Base-by-base conservation (phyloP, 2,329 filamentous ascomycete genomes). In the Xylariales sp. region DNA sequence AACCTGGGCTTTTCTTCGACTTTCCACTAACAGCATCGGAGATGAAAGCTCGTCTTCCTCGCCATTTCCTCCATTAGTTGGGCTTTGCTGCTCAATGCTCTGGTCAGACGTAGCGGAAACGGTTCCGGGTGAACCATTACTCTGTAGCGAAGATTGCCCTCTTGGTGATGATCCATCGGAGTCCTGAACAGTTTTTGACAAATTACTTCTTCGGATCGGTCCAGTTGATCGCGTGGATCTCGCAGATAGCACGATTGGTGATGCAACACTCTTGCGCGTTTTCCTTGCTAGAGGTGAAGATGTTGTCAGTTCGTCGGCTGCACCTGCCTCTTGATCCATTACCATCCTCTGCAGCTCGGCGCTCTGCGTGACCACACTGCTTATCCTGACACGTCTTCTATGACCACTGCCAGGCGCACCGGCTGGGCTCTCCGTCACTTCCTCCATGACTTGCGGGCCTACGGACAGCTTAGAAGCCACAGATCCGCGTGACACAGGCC, bases 381-480 rank as follows among this genome's bases (percentile, higher is more conserved):
- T 57, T 6, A 59, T 49, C 12, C 53, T 56, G 12, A 73, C 51
- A 4, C 53, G 62, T 18, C 67, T 64, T 33, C 74, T 59, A 7
- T 65, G 66, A 2, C 75, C 76, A 45, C 74, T 79, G 3, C 76
- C 76, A 1, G 76, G 76, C 12, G 74, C 74, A 45, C 72, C 55
- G 7, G 49, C 57, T 1, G 78, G 76, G 40, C 74, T 78, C 49
- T 81, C 74, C 24, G 58, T 62, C 12, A 76, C 63, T 49, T 74
- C 69, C 33, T 73, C 67, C 13, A 50, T 44, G 4, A 47, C 24
- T 11, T 40, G 32, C 1, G 44, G 43, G 5, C 45, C 51, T 6
- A 34, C 21, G 20, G 49, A 50, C 15, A 33, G 4, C 20, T 28
- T 46, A 18, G 55, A 51, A 20, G 40, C 43, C 15, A 47, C 29